Conservation (phyloP, 140 eudicot genomes). For the Flaveria floridana region DNA sequence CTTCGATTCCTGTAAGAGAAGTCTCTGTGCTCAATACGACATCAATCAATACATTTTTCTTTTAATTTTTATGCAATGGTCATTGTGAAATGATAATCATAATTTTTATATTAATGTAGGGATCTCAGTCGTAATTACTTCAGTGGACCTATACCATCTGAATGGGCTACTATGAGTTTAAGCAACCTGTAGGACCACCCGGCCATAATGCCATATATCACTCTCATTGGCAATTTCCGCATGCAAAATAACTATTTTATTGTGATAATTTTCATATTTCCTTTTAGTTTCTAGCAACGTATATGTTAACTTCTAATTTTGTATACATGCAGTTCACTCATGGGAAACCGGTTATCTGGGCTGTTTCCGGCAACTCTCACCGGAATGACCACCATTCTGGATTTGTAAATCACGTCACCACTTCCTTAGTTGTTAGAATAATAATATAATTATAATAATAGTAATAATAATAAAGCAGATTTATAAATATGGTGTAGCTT, state of each 20-base stretch:
- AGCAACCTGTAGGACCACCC: constrained; percentile 47
- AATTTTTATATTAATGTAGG: constrained; percentile 40
- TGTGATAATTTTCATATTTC: neutral
- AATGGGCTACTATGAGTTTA: constrained; percentile 63
- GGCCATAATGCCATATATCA: constrained; percentile 11
- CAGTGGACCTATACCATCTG: constrained; percentile 55
- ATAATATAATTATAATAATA: neutral
- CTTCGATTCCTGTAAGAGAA: constrained; percentile 51
- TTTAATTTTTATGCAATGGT: neutral
- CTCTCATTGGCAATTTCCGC: neutral
- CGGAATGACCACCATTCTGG: constrained; percentile 51
- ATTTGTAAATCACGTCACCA: constrained; percentile 48
- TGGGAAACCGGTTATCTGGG: constrained; percentile 79
- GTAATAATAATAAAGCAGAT: neutral
- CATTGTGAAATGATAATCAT: neutral
- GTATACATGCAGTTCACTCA: constrained; percentile 57
- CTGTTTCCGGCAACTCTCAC: constrained; percentile 63
- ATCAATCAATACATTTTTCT: neutral
- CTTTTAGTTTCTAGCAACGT: neutral
- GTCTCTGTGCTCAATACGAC: constrained; percentile 2
- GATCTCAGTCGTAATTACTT: constrained; percentile 65
- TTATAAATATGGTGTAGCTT: neutral
- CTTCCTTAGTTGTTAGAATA: constrained; percentile 18
- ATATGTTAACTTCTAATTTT: constrained; percentile 1
- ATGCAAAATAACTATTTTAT: neutral